Evolutionary conservation across 2,329 filamentous ascomycete species (phyloP), one percentile per base, ranked within the genome.

Genomic region (Zasmidium citrigriseum): DNA sequence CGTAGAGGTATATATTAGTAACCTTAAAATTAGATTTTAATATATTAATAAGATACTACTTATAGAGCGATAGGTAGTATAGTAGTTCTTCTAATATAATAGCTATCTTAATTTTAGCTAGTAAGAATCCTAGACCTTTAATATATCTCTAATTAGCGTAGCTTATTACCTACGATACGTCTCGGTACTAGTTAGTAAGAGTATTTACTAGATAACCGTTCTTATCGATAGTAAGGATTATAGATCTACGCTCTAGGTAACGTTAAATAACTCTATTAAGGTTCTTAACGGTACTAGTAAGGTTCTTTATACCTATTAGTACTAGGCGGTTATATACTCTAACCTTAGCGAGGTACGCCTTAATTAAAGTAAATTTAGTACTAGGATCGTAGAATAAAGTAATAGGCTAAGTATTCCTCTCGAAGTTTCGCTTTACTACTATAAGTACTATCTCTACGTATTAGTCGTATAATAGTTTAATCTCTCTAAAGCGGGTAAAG

Each of bases 131-230:
- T 9, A 25, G 9, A 34, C 12, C 27, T 10, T 2, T 34, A 34
- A 50, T 50, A 34, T 25, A 50, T 14, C 22, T n/a, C n/a, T n/a
- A n/a, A n/a, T n/a, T n/a, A n/a, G n/a, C 7, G n/a, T 50, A 50
- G 47, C 24, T 34, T 34, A 34, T 34, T 7, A 14, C 27, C 14
- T 7, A 34, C 14, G 14, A 34, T 7, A 34, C 14, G 18, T 34
- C 29, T 27, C 14, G 4, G 14, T 18, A 10, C 48, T 51, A 51
- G 21, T 29, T 25, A 25, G 11, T 27, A 4, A 27, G 11, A 1
- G 16, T 51, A 20, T 51, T 51, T 18, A 51, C 21, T 16, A 9
- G 16, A 24, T 51, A 51, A 14, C 48, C 20, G 20, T 27, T 23
- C 9, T 10, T 14, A 18, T 51, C 23, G 2, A 51, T 27, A 27